Conservation (phyloP, 805 yeast species). For the Pichia nakasei region DNA sequence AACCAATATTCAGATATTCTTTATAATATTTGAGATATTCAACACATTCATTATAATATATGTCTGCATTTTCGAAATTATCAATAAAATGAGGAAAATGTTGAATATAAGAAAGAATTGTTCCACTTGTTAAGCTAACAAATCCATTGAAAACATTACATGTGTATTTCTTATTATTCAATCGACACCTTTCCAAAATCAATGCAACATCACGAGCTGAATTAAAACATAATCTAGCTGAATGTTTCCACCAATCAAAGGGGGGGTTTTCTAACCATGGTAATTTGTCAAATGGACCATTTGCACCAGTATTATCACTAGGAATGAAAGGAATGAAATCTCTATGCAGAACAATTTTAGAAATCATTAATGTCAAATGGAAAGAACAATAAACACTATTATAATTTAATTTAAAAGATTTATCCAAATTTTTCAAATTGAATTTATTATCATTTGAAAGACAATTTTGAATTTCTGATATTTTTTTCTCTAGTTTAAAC, state of each 20-base stretch:
- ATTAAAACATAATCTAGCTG: background rate
- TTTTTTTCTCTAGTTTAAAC: background rate
- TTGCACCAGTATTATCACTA: background rate
- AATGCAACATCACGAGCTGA: background rate
- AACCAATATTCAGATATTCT: background rate
- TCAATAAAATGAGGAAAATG: conserved; percentile 1
- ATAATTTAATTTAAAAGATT: background rate
- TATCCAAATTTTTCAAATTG: background rate
- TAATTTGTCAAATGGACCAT: conserved; percentile 1
- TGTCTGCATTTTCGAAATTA: background rate
- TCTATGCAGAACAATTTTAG: background rate
- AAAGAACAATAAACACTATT: conserved; percentile 1
- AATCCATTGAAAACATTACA: conserved; percentile 3
- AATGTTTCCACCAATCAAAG: background rate
- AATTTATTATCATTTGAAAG: background rate
- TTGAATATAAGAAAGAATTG: conserved; percentile 1
- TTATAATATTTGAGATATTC: background rate
- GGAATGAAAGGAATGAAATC: conserved; percentile 4
- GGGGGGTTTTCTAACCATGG: background rate
- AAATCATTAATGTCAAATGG: background rate
- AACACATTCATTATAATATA: background rate
- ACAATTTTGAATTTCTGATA: background rate
- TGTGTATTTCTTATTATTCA: background rate
- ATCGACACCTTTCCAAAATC: background rate
- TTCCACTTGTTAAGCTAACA: background rate